Evolutionary conservation across 2,329 filamentous ascomycete genomes (phyloP), one percentile per base, ranked within the genome.

Genomic region (Ascochyta lentis): DNA sequence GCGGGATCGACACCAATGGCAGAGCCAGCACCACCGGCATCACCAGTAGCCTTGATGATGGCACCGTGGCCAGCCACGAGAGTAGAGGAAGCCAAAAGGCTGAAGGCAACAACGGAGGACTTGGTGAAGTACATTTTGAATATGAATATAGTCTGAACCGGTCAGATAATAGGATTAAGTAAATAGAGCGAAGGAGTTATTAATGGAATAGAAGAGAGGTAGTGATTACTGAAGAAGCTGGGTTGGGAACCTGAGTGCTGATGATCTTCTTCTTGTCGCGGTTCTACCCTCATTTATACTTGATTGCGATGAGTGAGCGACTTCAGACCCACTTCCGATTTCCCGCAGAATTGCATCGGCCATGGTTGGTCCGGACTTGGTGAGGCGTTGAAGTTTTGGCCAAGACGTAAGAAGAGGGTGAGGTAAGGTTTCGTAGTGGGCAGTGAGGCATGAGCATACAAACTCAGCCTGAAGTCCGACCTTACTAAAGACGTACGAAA

Each of bases 21-120:
- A 34, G 71, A 77, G 40, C 79, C 78, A 37, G 76, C 75, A 58
- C 86, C 85, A 45, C 86, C 85, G 26, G 78, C 78, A 64, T 88
- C 78, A 55, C 86, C 86, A 35, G 79, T 79, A 29, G 86, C 86
- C 43, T 74, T 74, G 66, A 82, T 80, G 74, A 89, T 87, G 64
- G 82, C 85, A 56, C 81, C 80, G 78, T 89, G 86, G 67, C 82
- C 84, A 61, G 84, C 79, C 60, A 83, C 85, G 48, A 88, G 80
- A 61, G 81, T 76, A 66, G 80, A 80, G 59, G 80, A 76, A 64
- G 83, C 78, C 68, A 87, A 71, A 73, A 85, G 77, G 68, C 80
- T 76, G 68, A 84, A 72, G 61, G 77, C 63, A 63, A 77, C 58
- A 60, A 72, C 54, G 64, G 71, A 64, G 56, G 68, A 63, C 72